phyloP scores from a whole-genome alignment of 2,329 filamentous ascomycete species.

The Penicillium nordicum region DNA sequence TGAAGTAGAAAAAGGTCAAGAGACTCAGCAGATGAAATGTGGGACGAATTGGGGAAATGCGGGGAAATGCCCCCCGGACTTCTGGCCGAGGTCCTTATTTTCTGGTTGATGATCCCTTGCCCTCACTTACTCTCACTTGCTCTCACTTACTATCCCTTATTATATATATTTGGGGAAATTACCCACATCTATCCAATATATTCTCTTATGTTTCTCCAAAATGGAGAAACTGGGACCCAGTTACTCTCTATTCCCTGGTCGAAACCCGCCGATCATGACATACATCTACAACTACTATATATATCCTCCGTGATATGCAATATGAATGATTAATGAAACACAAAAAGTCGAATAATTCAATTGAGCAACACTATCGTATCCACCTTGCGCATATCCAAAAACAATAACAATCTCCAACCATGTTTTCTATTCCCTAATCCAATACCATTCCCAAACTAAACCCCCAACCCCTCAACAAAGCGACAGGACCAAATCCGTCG shows the following conservation, averaged over 20 bases:
- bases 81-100: constrained; percentile 17
- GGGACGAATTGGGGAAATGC: constrained; percentile 22
- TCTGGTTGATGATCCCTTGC: not conserved
- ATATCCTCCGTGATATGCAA: not conserved
- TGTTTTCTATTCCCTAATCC: not conserved
- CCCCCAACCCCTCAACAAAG: constrained; percentile 19
- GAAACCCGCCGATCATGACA: not conserved
- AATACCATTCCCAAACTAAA: not conserved
- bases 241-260: not conserved
- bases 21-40: not conserved
- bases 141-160: no score
- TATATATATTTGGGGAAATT: no score
- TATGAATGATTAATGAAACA: not conserved
- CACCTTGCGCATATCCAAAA: not conserved
- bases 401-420: not conserved
- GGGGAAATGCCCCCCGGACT: constrained; percentile 18
- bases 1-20: not conserved
- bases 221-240: not conserved
- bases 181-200: not conserved
- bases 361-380: not conserved
- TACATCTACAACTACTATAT: not conserved
- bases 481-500: constrained; percentile 26
- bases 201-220: not conserved
- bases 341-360: not conserved
- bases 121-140: no score